phyloP scores from a whole-genome alignment of 495 filamentous ascomycete genomes.

The Lepraria neglecta region DNA sequence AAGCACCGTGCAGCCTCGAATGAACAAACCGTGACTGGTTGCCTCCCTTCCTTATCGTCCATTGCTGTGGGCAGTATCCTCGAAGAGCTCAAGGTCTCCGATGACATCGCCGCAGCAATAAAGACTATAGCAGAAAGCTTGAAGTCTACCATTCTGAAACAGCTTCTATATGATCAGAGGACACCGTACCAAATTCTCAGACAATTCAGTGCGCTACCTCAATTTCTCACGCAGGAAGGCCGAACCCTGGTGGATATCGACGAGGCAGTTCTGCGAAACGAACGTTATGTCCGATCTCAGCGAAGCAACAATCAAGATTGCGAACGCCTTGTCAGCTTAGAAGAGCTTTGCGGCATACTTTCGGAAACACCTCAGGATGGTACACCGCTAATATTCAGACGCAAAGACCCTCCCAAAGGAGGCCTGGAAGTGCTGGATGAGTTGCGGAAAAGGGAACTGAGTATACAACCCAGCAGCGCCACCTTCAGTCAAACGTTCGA shows the following conservation, averaged over 20 bases:
- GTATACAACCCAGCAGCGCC: constrained; percentile 24
- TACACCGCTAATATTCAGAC: constrained; percentile 7
- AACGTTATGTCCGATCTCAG: constrained; percentile 25
- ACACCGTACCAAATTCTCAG: constrained; percentile 26
- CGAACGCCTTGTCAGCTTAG: constrained; percentile 22
- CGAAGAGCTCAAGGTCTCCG: constrained; percentile 19
- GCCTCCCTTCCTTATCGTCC: constrained; percentile 18
- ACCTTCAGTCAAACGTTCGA: constrained; percentile 30
- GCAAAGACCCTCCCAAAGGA: constrained; percentile 30
- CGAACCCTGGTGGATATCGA: constrained; percentile 27
- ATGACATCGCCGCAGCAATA: constrained; percentile 22
- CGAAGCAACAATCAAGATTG: constrained; percentile 17
- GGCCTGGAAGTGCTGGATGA: constrained; percentile 32
- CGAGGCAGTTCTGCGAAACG: constrained; percentile 28
- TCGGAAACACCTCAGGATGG: not conserved
- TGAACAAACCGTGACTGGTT: not conserved
- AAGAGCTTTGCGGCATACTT: constrained; percentile 19
- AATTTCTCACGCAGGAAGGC: not conserved
- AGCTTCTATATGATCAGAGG: constrained; percentile 25
- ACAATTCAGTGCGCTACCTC: constrained; percentile 10
- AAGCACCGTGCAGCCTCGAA: constrained; percentile 15
- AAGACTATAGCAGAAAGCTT: constrained; percentile 23
- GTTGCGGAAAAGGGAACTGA: constrained; percentile 23
- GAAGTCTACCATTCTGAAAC: constrained; percentile 16
- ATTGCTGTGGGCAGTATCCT: constrained; percentile 20